Conservation (phyloP, 192 early-diverging fungal species). For the Dissophora ornata region DNA sequence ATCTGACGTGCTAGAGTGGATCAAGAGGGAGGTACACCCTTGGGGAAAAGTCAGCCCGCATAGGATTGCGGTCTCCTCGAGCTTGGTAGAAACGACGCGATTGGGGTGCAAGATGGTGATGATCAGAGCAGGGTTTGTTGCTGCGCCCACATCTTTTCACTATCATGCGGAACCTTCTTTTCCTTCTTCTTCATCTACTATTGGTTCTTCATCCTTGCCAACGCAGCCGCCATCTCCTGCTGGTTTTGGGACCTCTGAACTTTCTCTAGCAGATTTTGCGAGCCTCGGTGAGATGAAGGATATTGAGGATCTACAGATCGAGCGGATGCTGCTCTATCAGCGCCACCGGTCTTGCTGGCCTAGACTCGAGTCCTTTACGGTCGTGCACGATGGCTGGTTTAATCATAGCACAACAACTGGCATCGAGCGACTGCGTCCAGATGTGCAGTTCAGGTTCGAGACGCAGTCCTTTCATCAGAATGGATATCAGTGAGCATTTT, state of each 20-base stretch:
- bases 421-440: conserved; percentile 14
- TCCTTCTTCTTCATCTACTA: background rate
- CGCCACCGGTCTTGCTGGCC: conserved; percentile 12
- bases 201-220: too few species aligned
- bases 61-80: background rate
- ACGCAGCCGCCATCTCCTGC: too few species aligned
- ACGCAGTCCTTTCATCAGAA: conserved; percentile 7
- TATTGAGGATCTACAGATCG: conserved; percentile 29
- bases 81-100: background rate
- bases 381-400: conserved; percentile 22
- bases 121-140: background rate
- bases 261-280: conserved; percentile 5
- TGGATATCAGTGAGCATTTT: conserved; percentile 2
- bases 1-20: conserved; percentile 20
- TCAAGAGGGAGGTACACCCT: conserved; percentile 18
- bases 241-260: too few species aligned
- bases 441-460: conserved; percentile 14
- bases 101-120: conserved; percentile 17
- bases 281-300: conserved; percentile 22
- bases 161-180: background rate
- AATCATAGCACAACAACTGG: background rate
- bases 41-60: conserved; percentile 15
- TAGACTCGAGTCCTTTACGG: conserved; percentile 9
- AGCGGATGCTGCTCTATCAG: conserved; percentile 17
- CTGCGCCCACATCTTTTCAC: conserved; percentile 2